Percentiles rank a stretch among this genome's conserved stretches.
phyloP scores from a whole-genome alignment of 2,329 filamentous ascomycete genomes.

The Botrytis porri region DNA sequence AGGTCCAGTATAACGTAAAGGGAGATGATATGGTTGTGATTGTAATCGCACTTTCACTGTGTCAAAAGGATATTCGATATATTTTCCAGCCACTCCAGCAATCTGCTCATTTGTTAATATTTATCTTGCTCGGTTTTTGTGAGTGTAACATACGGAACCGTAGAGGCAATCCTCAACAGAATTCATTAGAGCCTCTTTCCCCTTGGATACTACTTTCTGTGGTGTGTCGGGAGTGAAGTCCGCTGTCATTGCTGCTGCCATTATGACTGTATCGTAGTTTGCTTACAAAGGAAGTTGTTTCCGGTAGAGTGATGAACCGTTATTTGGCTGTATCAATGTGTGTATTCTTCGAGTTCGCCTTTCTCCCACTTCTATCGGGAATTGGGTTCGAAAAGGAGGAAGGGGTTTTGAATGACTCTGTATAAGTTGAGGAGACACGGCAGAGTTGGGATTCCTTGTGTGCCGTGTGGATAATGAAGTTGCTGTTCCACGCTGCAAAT shows the following conservation, averaged over 20 bases:
- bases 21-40: constrained; percentile 84
- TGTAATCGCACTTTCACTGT: constrained; percentile 97
- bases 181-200: constrained; percentile 42
- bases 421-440: background rate
- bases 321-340: background rate
- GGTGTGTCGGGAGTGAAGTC: constrained; percentile 25
- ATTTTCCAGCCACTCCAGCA: constrained; percentile 87
- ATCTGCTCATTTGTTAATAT: constrained; percentile 47
- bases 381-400: background rate
- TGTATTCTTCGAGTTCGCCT: background rate
- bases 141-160: constrained; percentile 64
- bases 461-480: background rate
- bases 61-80: constrained; percentile 98
- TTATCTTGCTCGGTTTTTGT: background rate
- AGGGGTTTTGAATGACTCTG: background rate
- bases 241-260: constrained; percentile 31
- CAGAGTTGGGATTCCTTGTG: background rate
- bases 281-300: constrained; percentile 13
- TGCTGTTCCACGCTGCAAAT: background rate
- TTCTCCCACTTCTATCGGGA: background rate
- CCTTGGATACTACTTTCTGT: constrained; percentile 24
- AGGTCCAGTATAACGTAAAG: constrained; percentile 79
- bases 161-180: constrained; percentile 84
- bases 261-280: constrained; percentile 19
- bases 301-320: background rate